Evolutionary conservation across 306 rosid species (phyloP).

Genomic region (Cucurbita ficifolia): DNA sequence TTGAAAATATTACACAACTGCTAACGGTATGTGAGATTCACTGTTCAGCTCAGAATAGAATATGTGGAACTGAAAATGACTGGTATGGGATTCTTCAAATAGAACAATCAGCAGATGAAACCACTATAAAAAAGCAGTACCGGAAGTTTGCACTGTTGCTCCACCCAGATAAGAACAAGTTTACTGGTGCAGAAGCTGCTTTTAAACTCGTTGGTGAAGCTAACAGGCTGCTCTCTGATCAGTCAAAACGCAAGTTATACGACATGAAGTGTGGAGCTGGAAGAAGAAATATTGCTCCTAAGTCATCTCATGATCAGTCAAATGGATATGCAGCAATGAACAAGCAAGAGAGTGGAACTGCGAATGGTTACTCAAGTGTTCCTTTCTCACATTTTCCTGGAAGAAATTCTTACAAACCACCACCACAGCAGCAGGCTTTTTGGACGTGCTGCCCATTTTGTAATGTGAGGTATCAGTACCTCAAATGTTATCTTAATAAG

Average conservation of each 20-base stretch:
- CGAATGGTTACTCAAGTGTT: constrained; percentile 17
- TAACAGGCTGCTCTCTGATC: constrained; percentile 53
- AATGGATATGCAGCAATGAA: constrained; percentile 12
- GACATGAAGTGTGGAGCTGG: constrained; percentile 24
- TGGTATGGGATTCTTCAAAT: constrained; percentile 79
- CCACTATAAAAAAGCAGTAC: constrained; percentile 56
- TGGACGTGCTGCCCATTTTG: constrained; percentile 67
- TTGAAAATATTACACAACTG: constrained; percentile 52
- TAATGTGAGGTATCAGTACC: constrained; percentile 35
- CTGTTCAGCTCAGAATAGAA: constrained; percentile 54
- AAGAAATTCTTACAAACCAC: constrained; percentile 18
- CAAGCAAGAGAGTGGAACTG: constrained; percentile 13
- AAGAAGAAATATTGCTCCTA: constrained; percentile 18
- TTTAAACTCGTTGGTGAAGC: constrained; percentile 84
- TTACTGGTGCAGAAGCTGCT: constrained; percentile 88
- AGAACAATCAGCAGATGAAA: constrained; percentile 31
- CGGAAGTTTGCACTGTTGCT: constrained; percentile 72
- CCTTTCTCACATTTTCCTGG: constrained; percentile 21
- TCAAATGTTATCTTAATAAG: constrained; percentile 19
- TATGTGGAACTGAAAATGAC: constrained; percentile 43
- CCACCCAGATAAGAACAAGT: constrained; percentile 88
- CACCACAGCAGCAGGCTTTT: constrained; percentile 26
- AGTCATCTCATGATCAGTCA: constrained; percentile 21
- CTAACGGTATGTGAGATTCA: constrained; percentile 69
- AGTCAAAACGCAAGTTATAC: constrained; percentile 27